Percentiles rank a stretch among this genome's conserved stretches.
Evolutionary conservation across 1,284 basidiomycete species (phyloP).

Genomic region (Heterobasidion annosum): DNA sequence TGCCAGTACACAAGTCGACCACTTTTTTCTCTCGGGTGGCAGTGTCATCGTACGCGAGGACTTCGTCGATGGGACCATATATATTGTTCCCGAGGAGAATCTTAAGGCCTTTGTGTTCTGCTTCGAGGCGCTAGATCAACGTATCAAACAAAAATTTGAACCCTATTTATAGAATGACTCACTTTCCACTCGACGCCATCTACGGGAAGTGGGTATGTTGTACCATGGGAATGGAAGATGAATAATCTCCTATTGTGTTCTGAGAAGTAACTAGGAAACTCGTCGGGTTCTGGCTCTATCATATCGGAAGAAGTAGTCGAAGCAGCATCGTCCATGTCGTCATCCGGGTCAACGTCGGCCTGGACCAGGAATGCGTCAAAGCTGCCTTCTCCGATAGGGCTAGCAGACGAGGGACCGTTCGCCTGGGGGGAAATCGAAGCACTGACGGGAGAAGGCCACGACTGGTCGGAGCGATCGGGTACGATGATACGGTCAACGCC

Average conservation of each 20-base stretch:
- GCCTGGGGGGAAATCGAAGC: not conserved
- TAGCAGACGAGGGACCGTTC: no score
- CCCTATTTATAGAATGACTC: slow-evolving; percentile 12
- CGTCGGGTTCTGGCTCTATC: slow-evolving; percentile 31
- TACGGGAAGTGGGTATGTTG: slow-evolving; percentile 58
- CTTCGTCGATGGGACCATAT: slow-evolving; percentile 45
- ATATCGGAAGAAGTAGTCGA: slow-evolving; percentile 34
- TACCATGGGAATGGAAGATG: slow-evolving; percentile 58
- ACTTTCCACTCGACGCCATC: slow-evolving; percentile 58
- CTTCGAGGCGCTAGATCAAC: slow-evolving; percentile 37
- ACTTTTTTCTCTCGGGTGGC: slow-evolving; percentile 33
- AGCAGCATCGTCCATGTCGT: slow-evolving; percentile 19
- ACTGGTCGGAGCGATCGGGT: no score
- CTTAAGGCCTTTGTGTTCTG: slow-evolving; percentile 37
- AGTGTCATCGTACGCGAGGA: slow-evolving; percentile 27
- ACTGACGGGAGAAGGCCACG: not conserved
- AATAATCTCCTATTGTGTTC: slow-evolving; percentile 35
- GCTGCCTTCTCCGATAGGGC: no score
- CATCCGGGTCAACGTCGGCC: slow-evolving; percentile 4
- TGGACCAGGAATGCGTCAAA: not conserved
- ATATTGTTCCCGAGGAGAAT: slow-evolving; percentile 41
- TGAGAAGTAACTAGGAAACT: slow-evolving; percentile 48
- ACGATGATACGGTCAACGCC: no score
- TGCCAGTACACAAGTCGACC: slow-evolving; percentile 65
- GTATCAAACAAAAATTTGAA: not conserved